A percentile compares a stretch with the other conserved stretches of the same genome.
These are phyloP conservation scores for Hemisphaericaspora xylofermentans DNA, from an alignment of 1,139 yeast species.

Conservation along the genomic window DNA sequence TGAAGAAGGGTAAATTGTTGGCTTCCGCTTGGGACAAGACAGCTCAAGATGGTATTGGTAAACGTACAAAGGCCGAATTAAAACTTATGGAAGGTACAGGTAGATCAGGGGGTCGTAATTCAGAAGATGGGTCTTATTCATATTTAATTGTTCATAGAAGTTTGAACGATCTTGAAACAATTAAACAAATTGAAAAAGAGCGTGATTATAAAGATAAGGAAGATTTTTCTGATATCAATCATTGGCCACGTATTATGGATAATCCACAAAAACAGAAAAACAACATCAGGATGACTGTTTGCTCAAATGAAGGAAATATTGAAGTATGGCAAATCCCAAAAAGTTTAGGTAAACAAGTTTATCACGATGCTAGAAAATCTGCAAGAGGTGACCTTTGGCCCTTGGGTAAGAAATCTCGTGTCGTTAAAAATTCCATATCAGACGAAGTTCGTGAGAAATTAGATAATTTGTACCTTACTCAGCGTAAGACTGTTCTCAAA, in stretches of 20 bases:
- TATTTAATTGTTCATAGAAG: constrained; percentile 74
- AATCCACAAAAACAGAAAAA: constrained; percentile 79
- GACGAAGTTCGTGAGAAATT: constrained; percentile 34
- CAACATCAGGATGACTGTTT: constrained; percentile 76
- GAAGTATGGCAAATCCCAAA: constrained; percentile 89
- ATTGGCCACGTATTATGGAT: constrained; percentile 74
- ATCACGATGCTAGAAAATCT: constrained; percentile 89
- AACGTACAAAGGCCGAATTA: constrained; percentile 24
- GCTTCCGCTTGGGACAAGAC: constrained; percentile 71
- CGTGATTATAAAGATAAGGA: constrained; percentile 23
- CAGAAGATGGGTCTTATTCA: constrained; percentile 73
- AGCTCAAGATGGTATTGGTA: constrained; percentile 55
- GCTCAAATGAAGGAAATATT: constrained; percentile 74
- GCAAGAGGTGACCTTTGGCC: constrained; percentile 90
- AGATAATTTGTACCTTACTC: constrained; percentile 38
- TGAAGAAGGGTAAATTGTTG: constrained; percentile 76
- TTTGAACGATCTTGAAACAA: constrained; percentile 30
- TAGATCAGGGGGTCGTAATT: constrained; percentile 68
- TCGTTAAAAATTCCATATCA: constrained; percentile 33
- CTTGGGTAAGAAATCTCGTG: constrained; percentile 66
- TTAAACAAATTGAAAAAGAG: constrained; percentile 34
- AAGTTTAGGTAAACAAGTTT: constrained; percentile 69
- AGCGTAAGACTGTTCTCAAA: constrained; percentile 42
- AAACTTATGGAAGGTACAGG: constrained; percentile 60
- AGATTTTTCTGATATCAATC: constrained; percentile 32